These are phyloP conservation scores for Candida succiphila DNA, from an alignment of 805 yeast species.

Conservation along the genomic window DNA sequence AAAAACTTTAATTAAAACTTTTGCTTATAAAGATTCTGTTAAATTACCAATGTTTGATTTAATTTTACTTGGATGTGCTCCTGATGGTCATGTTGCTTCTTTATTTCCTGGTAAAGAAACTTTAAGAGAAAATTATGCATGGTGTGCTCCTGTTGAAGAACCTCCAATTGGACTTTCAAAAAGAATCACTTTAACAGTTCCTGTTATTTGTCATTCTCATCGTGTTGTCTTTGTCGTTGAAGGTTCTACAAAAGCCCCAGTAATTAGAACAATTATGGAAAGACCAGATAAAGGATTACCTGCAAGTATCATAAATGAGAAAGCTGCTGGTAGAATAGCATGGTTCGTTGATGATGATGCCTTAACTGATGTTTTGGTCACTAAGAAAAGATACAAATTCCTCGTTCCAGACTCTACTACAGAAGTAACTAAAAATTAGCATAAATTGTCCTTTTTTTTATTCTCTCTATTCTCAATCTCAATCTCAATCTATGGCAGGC, in stretches of 20 bases:
- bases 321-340: slow-evolving; percentile 91
- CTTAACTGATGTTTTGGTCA: slow-evolving; percentile 64
- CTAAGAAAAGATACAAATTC: slow-evolving; percentile 63
- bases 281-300: slow-evolving; percentile 96
- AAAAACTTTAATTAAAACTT: slow-evolving; percentile 72
- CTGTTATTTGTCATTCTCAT: slow-evolving; percentile 90
- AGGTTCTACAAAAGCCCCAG: slow-evolving; percentile 92
- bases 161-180: slow-evolving; percentile 85
- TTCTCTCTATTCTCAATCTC: background rate
- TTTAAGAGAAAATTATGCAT: slow-evolving; percentile 80
- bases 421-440: background rate
- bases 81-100: slow-evolving; percentile 98
- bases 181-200: slow-evolving; percentile 85
- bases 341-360: slow-evolving; percentile 98
- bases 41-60: slow-evolving; percentile 92
- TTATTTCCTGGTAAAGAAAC: slow-evolving; percentile 88
- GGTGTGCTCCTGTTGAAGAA: slow-evolving; percentile 89
- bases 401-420: slow-evolving; percentile 21
- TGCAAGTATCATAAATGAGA: slow-evolving; percentile 85
- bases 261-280: slow-evolving; percentile 85
- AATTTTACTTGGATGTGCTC: slow-evolving; percentile 91
- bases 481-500: too few relatives aligned
- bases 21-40: slow-evolving; percentile 94
- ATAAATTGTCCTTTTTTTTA: background rate
- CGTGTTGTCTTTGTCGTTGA: slow-evolving; percentile 92